Conservation (phyloP, 306 rosid species). For the Cyclanthera cordifolia region DNA sequence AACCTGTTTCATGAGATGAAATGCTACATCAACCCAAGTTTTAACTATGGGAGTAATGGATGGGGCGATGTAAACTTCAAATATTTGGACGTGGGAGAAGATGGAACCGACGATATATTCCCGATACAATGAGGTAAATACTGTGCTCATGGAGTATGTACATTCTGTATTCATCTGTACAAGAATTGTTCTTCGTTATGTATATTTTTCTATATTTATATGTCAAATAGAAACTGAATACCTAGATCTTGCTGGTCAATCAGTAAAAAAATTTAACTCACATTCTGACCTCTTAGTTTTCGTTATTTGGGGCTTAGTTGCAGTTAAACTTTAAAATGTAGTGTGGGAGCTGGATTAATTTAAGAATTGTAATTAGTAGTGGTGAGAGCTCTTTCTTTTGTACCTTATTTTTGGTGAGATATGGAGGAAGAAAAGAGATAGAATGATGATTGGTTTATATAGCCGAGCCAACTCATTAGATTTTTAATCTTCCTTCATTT, state of each 20-base stretch:
- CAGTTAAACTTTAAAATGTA: neutral
- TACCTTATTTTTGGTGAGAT: neutral
- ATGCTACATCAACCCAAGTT: constrained; percentile 69
- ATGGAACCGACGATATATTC: constrained; percentile 33
- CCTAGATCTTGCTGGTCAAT: constrained; percentile 1
- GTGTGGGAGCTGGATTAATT: neutral
- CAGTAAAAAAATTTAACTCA: neutral
- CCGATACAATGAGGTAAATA: constrained; percentile 40
- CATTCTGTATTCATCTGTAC: constrained; percentile 17
- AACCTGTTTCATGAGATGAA: constrained; percentile 86
- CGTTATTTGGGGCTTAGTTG: neutral
- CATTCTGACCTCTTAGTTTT: neutral
- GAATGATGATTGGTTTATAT: neutral
- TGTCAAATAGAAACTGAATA: neutral
- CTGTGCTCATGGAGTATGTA: constrained; percentile 21
- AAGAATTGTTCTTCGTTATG: constrained; percentile 29
- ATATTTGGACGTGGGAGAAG: constrained; percentile 41
- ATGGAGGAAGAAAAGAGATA: neutral
- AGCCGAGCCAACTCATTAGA: neutral
- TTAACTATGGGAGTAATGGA: constrained; percentile 55
- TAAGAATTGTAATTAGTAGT: neutral
- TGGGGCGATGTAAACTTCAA: constrained; percentile 59
- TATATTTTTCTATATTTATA: constrained; percentile 19
- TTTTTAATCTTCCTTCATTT: neutral
- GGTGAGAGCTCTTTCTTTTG: neutral